phyloP scores from a whole-genome alignment of 306 rosid species.

The Sindora glabra region DNA sequence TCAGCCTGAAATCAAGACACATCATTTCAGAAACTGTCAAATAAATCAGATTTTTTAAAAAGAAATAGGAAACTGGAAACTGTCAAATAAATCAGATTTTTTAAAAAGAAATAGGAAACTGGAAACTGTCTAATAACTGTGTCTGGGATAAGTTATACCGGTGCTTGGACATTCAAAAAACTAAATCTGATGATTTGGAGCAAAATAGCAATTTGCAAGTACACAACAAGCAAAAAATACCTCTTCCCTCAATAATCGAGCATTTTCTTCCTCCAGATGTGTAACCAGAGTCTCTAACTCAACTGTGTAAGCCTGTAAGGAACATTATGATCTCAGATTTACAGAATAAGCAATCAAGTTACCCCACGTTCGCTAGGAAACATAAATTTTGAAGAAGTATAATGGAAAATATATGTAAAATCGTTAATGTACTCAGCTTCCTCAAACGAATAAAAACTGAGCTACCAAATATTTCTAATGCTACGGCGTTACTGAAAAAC shows the following conservation, averaged over 20 bases:
- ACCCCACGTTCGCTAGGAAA: background rate
- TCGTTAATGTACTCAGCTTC: background rate
- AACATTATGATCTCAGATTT: background rate
- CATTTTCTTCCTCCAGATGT: constrained; percentile 69
- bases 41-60: constrained; percentile 14
- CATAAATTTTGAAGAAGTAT: no score
- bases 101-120: background rate
- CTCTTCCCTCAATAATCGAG: constrained; percentile 47
- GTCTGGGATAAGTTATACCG: no score
- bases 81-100: no score
- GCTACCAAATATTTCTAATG: background rate
- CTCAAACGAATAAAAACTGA: background rate
- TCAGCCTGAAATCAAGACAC: constrained; percentile 57
- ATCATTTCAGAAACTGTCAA: constrained; percentile 17
- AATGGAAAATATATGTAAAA: no score
- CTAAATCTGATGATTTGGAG: no score
- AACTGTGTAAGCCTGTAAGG: constrained; percentile 61
- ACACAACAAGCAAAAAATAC: constrained; percentile 19
- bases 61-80: no score
- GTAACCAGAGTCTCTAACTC: constrained; percentile 77
- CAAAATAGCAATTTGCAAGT: background rate
- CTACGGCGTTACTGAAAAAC: no score
- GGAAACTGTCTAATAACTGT: no score
- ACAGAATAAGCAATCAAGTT: background rate
- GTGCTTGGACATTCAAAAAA: no score